Percentiles rank a stretch among this genome's conserved stretches.
Evolutionary conservation across 306 rosid species (phyloP).

Genomic region (Castanea sativa): DNA sequence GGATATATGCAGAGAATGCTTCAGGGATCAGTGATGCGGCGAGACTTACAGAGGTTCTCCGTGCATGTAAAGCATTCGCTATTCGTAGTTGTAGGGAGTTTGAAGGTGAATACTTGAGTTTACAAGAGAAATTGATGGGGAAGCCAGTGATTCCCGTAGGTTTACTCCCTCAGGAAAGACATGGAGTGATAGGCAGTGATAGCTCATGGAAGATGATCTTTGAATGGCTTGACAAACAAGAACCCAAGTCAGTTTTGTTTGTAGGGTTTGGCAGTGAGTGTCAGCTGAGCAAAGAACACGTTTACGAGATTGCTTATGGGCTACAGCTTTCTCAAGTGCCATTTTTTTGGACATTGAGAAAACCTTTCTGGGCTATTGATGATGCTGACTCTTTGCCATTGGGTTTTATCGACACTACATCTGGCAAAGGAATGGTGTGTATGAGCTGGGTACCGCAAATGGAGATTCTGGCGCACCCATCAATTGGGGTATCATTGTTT

Average conservation of each 20-base stretch:
- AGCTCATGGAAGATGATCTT: slow-evolving; percentile 9
- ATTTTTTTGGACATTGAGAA: slow-evolving; percentile 42
- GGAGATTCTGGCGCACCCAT: slow-evolving; percentile 34
- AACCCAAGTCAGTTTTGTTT: slow-evolving; percentile 34
- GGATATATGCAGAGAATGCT: not conserved
- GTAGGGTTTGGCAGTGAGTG: slow-evolving; percentile 52
- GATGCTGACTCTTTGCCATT: slow-evolving; percentile 25
- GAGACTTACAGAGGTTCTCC: not conserved
- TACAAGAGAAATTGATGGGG: slow-evolving; percentile 7
- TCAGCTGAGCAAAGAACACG: slow-evolving; percentile 31
- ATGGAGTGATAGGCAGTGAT: not conserved
- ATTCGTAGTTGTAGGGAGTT: slow-evolving; percentile 25
- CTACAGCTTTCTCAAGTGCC: slow-evolving; percentile 38
- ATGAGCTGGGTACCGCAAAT: slow-evolving; percentile 42
- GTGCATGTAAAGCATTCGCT: slow-evolving; percentile 17
- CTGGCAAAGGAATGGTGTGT: slow-evolving; percentile 22
- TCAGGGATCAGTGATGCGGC: not conserved
- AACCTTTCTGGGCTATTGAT: slow-evolving; percentile 25
- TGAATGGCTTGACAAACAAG: slow-evolving; percentile 42
- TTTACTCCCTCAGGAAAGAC: slow-evolving; percentile 28
- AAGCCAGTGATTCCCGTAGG: slow-evolving; percentile 45
- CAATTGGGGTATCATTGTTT: slow-evolving; percentile 44
- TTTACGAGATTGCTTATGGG: slow-evolving; percentile 43
- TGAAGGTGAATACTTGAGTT: slow-evolving; percentile 32
- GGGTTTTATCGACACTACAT: slow-evolving; percentile 28